These are phyloP conservation scores for Pulveroboletus ravenelii DNA, from an alignment of 768 basidiomycete species.

Conservation along the genomic window DNA sequence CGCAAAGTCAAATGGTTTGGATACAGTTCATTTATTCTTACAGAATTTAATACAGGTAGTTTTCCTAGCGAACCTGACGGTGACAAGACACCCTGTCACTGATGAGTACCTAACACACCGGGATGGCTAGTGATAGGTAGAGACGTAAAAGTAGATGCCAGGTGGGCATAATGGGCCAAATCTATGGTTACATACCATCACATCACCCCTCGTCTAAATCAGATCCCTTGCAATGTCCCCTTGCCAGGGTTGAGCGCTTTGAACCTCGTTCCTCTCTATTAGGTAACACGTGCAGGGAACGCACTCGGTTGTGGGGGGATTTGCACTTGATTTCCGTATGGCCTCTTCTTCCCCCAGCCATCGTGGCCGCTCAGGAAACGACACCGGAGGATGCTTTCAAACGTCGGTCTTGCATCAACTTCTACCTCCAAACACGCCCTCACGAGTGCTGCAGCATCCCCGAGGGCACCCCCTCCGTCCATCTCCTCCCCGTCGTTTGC, in stretches of 20 bases:
- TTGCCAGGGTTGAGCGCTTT: background rate
- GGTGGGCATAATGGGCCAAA: slow-evolving; percentile 6
- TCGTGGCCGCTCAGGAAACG: slow-evolving; percentile 73
- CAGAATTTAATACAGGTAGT: slow-evolving; percentile 11
- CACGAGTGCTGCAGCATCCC: slow-evolving; percentile 82
- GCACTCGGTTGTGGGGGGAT: slow-evolving; percentile 28
- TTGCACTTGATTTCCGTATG: slow-evolving; percentile 26
- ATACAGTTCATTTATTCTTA: background rate
- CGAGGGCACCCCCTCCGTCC: slow-evolving; percentile 81
- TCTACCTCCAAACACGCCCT: slow-evolving; percentile 81
- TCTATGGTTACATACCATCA: slow-evolving; percentile 12
- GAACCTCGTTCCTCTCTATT: slow-evolving; percentile 16
- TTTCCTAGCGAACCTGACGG: background rate
- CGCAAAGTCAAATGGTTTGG: background rate
- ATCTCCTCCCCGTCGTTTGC: slow-evolving; percentile 68
- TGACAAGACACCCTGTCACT: slow-evolving; percentile 6
- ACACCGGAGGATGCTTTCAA: slow-evolving; percentile 74
- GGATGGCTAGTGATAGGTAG: slow-evolving; percentile 10
- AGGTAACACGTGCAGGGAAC: slow-evolving; percentile 28
- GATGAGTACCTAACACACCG: slow-evolving; percentile 9
- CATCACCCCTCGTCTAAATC: background rate
- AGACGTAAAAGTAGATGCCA: slow-evolving; percentile 5
- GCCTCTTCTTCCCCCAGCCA: slow-evolving; percentile 58
- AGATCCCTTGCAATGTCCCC: background rate
- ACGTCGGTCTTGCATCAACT: slow-evolving; percentile 73